phyloP scores from a whole-genome alignment of 179 eudicot genomes.

The Spergularia azorica region DNA sequence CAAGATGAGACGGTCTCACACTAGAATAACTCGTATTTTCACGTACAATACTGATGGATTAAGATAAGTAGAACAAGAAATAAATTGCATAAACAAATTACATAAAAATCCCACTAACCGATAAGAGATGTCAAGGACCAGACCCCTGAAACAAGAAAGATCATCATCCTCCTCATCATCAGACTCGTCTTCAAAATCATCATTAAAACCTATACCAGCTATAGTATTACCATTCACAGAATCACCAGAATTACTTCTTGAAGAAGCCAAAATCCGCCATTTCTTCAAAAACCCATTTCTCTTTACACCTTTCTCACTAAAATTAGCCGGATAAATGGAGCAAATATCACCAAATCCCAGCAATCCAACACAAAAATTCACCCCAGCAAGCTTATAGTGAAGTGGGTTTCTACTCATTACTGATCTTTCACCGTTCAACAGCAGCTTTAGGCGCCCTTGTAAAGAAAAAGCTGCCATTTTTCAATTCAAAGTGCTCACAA shows the following conservation, averaged over 20 bases:
- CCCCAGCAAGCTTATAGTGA: slow-evolving; percentile 32
- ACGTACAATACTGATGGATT: not conserved
- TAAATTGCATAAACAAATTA: not conserved
- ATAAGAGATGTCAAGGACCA: slow-evolving; percentile 89
- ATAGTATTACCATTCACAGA: slow-evolving; percentile 22
- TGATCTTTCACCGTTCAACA: slow-evolving; percentile 43
- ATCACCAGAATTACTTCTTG: slow-evolving; percentile 29
- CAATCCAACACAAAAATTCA: slow-evolving; percentile 23
- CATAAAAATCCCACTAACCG: slow-evolving; percentile 43
- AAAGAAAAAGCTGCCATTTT: slow-evolving; percentile 66
- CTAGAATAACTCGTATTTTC: not conserved
- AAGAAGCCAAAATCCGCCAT: slow-evolving; percentile 31
- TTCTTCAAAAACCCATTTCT: slow-evolving; percentile 31
- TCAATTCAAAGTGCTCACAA: not conserved
- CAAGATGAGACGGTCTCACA: not conserved
- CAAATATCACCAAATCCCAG: slow-evolving; percentile 35
- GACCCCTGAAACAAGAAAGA: slow-evolving; percentile 82
- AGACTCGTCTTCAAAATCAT: slow-evolving; percentile 41
- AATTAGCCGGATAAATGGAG: slow-evolving; percentile 21
- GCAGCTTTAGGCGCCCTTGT: slow-evolving; percentile 50
- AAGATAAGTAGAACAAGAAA: not conserved
- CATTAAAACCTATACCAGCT: slow-evolving; percentile 5
- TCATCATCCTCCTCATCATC: slow-evolving; percentile 42
- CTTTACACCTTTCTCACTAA: slow-evolving; percentile 9
- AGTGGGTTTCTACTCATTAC: slow-evolving; percentile 32